Conservation (phyloP, 768 basidiomycete species). For the Xanthoconium purpureum region DNA sequence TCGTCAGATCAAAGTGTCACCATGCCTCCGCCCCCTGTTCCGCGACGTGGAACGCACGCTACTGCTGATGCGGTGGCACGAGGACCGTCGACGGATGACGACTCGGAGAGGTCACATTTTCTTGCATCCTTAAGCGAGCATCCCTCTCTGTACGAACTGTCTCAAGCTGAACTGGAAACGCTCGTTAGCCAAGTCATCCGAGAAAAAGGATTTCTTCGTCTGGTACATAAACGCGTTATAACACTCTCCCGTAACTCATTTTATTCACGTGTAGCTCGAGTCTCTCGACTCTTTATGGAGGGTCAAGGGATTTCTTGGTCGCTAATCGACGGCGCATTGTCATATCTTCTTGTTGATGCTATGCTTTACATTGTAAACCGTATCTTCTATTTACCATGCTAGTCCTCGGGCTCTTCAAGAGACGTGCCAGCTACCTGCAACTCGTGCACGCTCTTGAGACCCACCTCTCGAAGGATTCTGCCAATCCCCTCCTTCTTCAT, state of each 20-base stretch:
- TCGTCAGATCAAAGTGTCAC: conserved; percentile 23
- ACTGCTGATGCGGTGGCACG: neutral
- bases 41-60: conserved; percentile 14
- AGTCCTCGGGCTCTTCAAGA: conserved; percentile 31
- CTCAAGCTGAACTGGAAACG: conserved; percentile 50
- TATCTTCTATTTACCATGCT: neutral
- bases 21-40: conserved; percentile 33
- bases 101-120: conserved; percentile 22
- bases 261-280: conserved; percentile 43
- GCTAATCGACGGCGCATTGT: conserved; percentile 4
- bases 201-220: conserved; percentile 71
- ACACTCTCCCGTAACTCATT: conserved; percentile 10
- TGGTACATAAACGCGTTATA: conserved; percentile 46
- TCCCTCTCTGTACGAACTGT: conserved; percentile 51
- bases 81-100: conserved; percentile 5
- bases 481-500: conserved; percentile 62
- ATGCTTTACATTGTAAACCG: neutral
- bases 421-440: conserved; percentile 53
- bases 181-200: conserved; percentile 60
- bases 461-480: conserved; percentile 63
- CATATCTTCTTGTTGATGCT: neutral
- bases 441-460: conserved; percentile 64
- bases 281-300: conserved; percentile 53
- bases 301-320: conserved; percentile 38
- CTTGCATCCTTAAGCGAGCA: conserved; percentile 42